phyloP scores from a whole-genome alignment of 163 green algal species.

The Trebouxia gelatinosa region DNA sequence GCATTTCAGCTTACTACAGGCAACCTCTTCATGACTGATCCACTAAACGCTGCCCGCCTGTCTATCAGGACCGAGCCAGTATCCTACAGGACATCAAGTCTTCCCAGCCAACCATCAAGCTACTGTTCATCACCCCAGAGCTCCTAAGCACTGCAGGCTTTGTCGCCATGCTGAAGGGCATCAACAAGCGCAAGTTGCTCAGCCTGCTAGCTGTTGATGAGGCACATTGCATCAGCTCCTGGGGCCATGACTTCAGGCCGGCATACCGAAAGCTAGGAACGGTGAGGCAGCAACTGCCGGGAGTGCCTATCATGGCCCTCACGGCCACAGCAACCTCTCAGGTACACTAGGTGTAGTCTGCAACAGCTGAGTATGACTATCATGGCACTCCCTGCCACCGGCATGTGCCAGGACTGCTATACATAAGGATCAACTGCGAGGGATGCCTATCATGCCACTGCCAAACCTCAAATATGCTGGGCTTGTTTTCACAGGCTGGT shows the following conservation, averaged over 20 bases:
- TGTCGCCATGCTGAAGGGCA: conserved; percentile 36
- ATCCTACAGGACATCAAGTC: conserved; percentile 47
- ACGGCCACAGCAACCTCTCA: conserved; percentile 68
- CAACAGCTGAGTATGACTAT: too few species aligned
- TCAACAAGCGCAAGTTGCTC: conserved; percentile 39
- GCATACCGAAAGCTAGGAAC: conserved; percentile 63
- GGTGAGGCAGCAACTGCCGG: conserved; percentile 47
- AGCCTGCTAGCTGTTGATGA: conserved; percentile 72
- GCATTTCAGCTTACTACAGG: too few species aligned
- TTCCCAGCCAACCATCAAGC: background rate
- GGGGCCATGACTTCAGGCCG: conserved; percentile 76
- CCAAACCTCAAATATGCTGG: too few species aligned
- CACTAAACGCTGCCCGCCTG: too few species aligned
- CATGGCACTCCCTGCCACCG: too few species aligned
- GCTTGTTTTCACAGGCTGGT: too few species aligned
- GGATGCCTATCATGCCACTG: too few species aligned
- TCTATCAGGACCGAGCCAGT: conserved; percentile 41
- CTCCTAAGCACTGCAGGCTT: conserved; percentile 57
- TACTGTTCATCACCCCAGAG: conserved; percentile 79
- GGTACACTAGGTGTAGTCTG: too few species aligned
- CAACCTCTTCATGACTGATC: too few species aligned
- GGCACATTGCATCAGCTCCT: conserved; percentile 70
- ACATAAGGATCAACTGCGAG: too few species aligned
- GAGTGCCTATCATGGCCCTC: conserved; percentile 73
- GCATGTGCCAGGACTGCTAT: too few species aligned